phyloP scores from a whole-genome alignment of 2,329 filamentous ascomycete species.

The Talaromyces sp. region DNA sequence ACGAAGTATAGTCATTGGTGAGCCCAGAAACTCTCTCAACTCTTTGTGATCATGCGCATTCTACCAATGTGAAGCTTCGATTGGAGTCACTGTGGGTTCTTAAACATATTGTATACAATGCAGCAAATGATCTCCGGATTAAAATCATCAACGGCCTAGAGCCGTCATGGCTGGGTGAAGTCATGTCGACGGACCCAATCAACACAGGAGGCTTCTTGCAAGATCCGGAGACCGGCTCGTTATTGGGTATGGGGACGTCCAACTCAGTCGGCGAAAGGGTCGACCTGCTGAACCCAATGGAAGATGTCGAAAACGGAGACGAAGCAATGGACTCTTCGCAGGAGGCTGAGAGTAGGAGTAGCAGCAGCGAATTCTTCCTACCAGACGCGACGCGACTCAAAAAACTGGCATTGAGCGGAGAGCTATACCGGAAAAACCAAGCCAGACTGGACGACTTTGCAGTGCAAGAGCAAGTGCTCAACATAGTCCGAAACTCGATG shows the following conservation, averaged over 20 bases:
- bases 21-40: slow-evolving; percentile 68
- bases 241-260: slow-evolving; percentile 48
- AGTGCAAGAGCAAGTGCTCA: slow-evolving; percentile 85
- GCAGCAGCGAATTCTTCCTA: slow-evolving; percentile 25
- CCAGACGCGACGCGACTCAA: slow-evolving; percentile 34
- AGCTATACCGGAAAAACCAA: slow-evolving; percentile 61
- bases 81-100: slow-evolving; percentile 88
- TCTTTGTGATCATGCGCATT: slow-evolving; percentile 79
- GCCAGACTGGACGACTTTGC: slow-evolving; percentile 71
- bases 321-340: slow-evolving; percentile 31
- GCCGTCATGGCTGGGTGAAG: slow-evolving; percentile 71
- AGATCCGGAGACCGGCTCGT: slow-evolving; percentile 24
- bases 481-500: slow-evolving; percentile 85
- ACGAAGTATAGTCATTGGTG: slow-evolving; percentile 56
- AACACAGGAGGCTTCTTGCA: slow-evolving; percentile 25
- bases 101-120: slow-evolving; percentile 77
- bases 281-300: slow-evolving; percentile 51
- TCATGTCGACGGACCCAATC: slow-evolving; percentile 57
- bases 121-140: slow-evolving; percentile 66
- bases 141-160: slow-evolving; percentile 71
- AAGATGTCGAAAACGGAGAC: slow-evolving; percentile 20
- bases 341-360: neutral
- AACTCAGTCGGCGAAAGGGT: slow-evolving; percentile 58
- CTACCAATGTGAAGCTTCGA: slow-evolving; percentile 68
- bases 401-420: slow-evolving; percentile 51